Evolutionary conservation across 1,284 basidiomycete species (phyloP).

Genomic region (Chalciporus sp.): DNA sequence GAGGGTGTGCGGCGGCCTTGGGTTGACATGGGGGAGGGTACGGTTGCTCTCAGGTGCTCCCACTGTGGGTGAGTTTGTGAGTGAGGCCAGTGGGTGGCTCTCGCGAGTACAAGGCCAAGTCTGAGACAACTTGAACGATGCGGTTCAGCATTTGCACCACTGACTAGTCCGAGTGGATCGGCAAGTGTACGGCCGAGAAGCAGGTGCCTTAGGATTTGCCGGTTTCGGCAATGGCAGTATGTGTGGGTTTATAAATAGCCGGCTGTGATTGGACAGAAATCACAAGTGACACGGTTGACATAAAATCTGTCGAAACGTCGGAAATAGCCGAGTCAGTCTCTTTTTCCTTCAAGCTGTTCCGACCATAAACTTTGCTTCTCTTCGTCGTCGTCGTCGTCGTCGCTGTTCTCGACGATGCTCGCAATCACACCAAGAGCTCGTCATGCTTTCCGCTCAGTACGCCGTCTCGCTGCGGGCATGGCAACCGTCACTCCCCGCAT

Average conservation of each 20-base stretch:
- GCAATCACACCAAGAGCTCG: constrained; percentile 64
- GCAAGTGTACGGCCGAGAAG: constrained; percentile 20
- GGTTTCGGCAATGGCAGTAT: constrained; percentile 11
- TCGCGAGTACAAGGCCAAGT: neutral
- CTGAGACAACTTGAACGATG: no score
- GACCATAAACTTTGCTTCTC: constrained; percentile 1
- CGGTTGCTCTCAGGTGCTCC: no score
- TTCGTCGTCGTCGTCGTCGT: constrained; percentile 36
- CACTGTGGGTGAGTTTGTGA: constrained; percentile 10
- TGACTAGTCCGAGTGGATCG: constrained; percentile 15
- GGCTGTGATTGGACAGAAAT: constrained; percentile 28
- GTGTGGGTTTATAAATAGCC: constrained; percentile 23
- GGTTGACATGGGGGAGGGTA: no score
- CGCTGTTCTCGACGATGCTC: constrained; percentile 60
- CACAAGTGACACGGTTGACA: constrained; percentile 21
- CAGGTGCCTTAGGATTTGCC: neutral
- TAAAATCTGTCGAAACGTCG: constrained; percentile 23
- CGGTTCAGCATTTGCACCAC: no score
- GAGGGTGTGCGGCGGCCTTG: constrained; percentile 15
- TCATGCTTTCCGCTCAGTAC: constrained; percentile 56
- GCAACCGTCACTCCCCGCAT: constrained; percentile 81
- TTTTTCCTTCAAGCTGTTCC: constrained; percentile 19
- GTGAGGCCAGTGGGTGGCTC: neutral
- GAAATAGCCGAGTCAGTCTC: constrained; percentile 27
- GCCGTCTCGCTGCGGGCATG: constrained; percentile 70